Evolutionary conservation across 2,329 filamentous ascomycete species (phyloP), one percentile per base, ranked within the genome.

Genomic region (Alternaria sp.): DNA sequence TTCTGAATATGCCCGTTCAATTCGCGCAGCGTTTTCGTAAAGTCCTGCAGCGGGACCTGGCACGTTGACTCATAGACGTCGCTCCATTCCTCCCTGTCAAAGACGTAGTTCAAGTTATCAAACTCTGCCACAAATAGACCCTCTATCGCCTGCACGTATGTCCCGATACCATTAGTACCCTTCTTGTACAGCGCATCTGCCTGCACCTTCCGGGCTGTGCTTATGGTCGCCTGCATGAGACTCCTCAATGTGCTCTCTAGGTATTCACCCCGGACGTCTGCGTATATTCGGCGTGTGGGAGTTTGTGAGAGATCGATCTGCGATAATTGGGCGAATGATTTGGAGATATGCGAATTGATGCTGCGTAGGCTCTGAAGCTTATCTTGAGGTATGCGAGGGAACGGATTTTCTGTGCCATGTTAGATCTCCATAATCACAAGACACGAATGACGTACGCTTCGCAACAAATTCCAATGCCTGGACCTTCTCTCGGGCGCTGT

Each of bases 391-490:
- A 98, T 85, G 10, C 90, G 84, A 9, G 95, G 95, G 71, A 98
- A 99, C 1, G 91, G 88, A 14, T 87, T 82, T 51, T 87, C 85
- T 87, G 62, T 30, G 54, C 7, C 44, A 16, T 59, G 59, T 73
- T 61, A 71, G 62, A 64, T 38, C n/a, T 10, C 12, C 20, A 10
- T 22, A 11, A 2, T 12, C 4, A 11, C 10, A 3, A 11, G 20
- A 22, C 16, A 27, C 20, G 20, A 12, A 36, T 5, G 46, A 51
- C 76, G 85, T 86, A 82, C 93, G 88, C 80, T 98, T 98, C 18
- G 93, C 97, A 71, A 97, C 90, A 74, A 90, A 97, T 78, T 97
- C 92, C 45, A 99, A 82, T 8, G 95, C 94, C 75, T 99, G 95
- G 51, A 98, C 86, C 3, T 73, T 75, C 38, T 91, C 87, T 52